These are phyloP conservation scores for Botrytis medusae DNA, from an alignment of 2,329 filamentous ascomycete genomes.

Conservation along the genomic window DNA sequence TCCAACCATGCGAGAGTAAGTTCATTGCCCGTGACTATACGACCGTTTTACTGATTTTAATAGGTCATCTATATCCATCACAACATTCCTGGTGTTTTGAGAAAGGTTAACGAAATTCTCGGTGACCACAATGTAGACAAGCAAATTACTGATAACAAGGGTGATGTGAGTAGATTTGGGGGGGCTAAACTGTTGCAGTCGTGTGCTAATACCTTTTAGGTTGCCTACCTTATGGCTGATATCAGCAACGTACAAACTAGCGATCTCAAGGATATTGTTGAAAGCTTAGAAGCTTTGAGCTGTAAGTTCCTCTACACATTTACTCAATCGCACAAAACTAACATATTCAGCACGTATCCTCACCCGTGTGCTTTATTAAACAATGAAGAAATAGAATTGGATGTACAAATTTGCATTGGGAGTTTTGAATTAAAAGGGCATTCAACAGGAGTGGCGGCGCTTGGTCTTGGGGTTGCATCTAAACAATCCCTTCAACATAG, in stretches of 20 bases:
- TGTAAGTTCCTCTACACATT: constrained; percentile 54
- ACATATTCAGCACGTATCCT: constrained; percentile 40
- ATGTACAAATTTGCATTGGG: constrained; percentile 15
- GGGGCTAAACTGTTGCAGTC: background rate
- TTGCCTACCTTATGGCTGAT: constrained; percentile 97
- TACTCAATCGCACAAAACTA: constrained; percentile 8
- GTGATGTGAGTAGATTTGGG: constrained; percentile 61
- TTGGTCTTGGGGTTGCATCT: constrained; percentile 24
- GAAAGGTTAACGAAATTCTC: constrained; percentile 92
- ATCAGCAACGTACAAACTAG: constrained; percentile 79
- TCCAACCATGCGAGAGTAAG: constrained; percentile 78
- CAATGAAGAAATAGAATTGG: constrained; percentile 10
- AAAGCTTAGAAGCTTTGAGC: constrained; percentile 75
- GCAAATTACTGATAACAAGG: constrained; percentile 94
- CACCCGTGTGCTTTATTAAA: constrained; percentile 43
- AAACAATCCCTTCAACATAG: constrained; percentile 32
- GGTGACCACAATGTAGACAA: constrained; percentile 98
- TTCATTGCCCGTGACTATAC: constrained; percentile 20
- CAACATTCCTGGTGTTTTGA: constrained; percentile 92
- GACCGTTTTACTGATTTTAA: constrained; percentile 31
- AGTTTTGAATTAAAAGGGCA: constrained; percentile 25
- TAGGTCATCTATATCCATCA: constrained; percentile 92
- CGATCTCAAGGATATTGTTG: constrained; percentile 84
- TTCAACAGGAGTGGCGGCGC: constrained; percentile 34
- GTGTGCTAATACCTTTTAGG: constrained; percentile 45